Base-by-base conservation (phyloP, 257 asterid genomes). In the Knoxia roxburghii region DNA sequence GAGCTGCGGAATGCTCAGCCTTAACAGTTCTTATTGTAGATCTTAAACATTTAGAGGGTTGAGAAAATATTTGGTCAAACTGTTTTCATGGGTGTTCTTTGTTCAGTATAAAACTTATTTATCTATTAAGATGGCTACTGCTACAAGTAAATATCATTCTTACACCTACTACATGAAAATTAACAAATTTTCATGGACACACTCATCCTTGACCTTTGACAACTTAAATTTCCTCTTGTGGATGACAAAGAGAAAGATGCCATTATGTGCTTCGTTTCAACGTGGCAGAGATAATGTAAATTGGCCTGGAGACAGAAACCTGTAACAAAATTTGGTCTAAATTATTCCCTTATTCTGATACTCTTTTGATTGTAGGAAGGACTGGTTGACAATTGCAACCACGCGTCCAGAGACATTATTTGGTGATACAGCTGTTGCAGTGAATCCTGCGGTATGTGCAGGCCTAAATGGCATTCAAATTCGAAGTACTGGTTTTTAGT, bases 391-490 rank as follows among this genome's bases (percentile, higher is more conserved):
- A 54, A 88, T 93, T 80, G 97, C 99, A 73, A 93, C 99, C 53
- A 90, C 99, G 0, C 89, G 99, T 61, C 99, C 99, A 6, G 99
- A 93, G 85, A 93, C 99, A 70, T 88, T 93, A 78, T 93, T 93
- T 70, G 99, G 97, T 73, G 99, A 93, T 81, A 86, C 95, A 26
- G 99, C 99, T 27, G 64, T 93, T 65, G 99, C 99, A 13, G 96
- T 93, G 70, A 79, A 93, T 84, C 99, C 99, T 49, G 60, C 77
- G 94, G 99, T 93, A 84, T 69, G 75, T 65, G 60, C 62, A 50
- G 24, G 24, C 56, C 4, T 40, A 9, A 43, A 29, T 14, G 32
- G n/a, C 5, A 53, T 17, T 33, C 26, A 29, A 33, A 13, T 52
- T 37, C 33, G 23, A 48, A 61, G 17, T 40, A 64, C 37, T 65